Conservation (phyloP, 1,284 basidiomycete species). For the Papiliotrema nemorosa region DNA sequence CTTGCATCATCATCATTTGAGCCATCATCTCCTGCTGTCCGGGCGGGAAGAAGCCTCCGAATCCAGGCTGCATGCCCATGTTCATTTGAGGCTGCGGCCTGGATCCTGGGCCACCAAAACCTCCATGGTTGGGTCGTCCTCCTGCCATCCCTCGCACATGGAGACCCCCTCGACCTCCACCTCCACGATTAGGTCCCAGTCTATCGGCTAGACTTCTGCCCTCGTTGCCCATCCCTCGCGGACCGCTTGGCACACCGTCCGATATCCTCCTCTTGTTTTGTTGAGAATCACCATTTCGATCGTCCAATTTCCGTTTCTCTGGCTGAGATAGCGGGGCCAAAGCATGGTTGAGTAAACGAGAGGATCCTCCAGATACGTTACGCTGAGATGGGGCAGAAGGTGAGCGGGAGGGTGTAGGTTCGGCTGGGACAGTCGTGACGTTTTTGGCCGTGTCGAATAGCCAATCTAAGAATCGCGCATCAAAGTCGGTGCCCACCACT, state of each 20-base stretch:
- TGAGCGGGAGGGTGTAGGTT: constrained; percentile 6
- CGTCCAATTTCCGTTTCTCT: constrained; percentile 19
- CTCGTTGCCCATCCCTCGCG: constrained; percentile 10
- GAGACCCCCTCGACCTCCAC: constrained; percentile 9
- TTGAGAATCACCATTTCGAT: constrained; percentile 2
- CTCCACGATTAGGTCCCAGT: constrained; percentile 7
- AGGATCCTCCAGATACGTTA: neutral
- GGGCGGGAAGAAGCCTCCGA: constrained; percentile 26
- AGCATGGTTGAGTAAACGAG: constrained; percentile 1
- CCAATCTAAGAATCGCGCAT: constrained; percentile 42
- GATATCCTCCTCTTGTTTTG: constrained; percentile 15
- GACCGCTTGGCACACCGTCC: constrained; percentile 15
- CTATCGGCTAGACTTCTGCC: constrained; percentile 20
- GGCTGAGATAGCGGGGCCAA: neutral
- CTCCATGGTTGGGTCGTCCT: neutral
- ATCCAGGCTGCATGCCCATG: constrained; percentile 17
- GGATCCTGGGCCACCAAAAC: constrained; percentile 8
- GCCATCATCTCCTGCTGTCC: constrained; percentile 49
- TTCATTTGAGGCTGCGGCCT: neutral
- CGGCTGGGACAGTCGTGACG: constrained; percentile 8
- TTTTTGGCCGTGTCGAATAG: constrained; percentile 28
- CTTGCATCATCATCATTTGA: constrained; percentile 52
- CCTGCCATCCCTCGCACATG: constrained; percentile 19
- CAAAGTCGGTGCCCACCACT: constrained; percentile 26
- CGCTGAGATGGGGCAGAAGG: neutral